Conservation (phyloP, 176 grass and related monocot species). For the Chloris gayana region DNA sequence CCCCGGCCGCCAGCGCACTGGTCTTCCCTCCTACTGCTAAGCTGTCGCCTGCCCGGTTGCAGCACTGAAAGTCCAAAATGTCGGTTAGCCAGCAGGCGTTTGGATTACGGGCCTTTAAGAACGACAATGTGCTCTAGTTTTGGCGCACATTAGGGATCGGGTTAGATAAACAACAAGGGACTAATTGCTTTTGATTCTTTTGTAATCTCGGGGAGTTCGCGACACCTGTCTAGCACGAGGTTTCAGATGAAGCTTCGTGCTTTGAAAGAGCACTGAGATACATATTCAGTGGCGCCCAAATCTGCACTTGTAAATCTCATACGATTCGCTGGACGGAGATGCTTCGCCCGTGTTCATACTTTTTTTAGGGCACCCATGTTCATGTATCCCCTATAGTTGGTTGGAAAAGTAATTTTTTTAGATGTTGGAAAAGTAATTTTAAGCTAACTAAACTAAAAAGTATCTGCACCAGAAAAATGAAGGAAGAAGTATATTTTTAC, state of each 20-base stretch:
- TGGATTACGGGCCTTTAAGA: constrained; percentile 18
- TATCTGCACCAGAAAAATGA: too few species aligned
- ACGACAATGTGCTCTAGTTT: background rate
- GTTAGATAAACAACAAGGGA: background rate
- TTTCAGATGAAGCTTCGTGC: constrained; percentile 33
- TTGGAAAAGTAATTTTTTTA: too few species aligned
- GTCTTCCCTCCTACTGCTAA: background rate
- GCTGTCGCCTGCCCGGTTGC: background rate
- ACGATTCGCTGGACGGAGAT: too few species aligned
- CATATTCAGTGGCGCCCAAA: too few species aligned
- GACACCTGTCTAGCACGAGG: background rate
- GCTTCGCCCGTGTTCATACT: too few species aligned
- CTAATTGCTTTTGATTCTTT: background rate
- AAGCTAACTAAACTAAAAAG: too few species aligned
- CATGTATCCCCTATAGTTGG: too few species aligned
- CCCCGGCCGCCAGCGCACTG: background rate
- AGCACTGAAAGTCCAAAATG: constrained; percentile 18
- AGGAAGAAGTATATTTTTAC: too few species aligned
- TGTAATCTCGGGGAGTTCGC: background rate
- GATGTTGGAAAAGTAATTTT: too few species aligned
- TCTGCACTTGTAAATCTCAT: too few species aligned
- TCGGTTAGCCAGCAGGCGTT: background rate
- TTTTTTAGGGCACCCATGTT: too few species aligned
- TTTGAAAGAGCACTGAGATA: background rate
- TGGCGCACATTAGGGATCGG: constrained; percentile 29